phyloP scores from a whole-genome alignment of 768 basidiomycete species.

The Mycena floridula region DNA sequence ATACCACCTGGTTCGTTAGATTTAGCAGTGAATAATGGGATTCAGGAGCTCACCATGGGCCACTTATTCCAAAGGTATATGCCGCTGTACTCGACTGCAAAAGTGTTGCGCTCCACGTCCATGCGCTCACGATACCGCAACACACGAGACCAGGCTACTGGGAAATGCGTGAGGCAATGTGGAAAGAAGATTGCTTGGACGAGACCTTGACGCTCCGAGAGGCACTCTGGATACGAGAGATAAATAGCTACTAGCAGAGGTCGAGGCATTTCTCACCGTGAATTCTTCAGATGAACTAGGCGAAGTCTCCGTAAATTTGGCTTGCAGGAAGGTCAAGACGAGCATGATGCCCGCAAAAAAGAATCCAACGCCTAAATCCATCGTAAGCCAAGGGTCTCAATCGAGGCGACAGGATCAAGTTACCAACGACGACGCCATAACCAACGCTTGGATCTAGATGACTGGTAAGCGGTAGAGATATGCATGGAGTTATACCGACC shows the following conservation, averaged over 20 bases:
- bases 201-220: constrained; percentile 39
- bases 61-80: constrained; percentile 45
- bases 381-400: background rate
- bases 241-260: background rate
- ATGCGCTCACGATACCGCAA: constrained; percentile 48
- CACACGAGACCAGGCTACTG: constrained; percentile 40
- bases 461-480: background rate
- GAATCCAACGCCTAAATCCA: constrained; percentile 36
- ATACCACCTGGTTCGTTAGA: constrained; percentile 33
- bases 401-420: constrained; percentile 3
- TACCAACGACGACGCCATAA: constrained; percentile 44
- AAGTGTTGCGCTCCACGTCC: constrained; percentile 54
- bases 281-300: constrained; percentile 44
- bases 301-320: constrained; percentile 38
- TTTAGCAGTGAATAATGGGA: background rate
- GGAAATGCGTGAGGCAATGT: background rate
- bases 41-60: constrained; percentile 31
- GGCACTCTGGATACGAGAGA: constrained; percentile 25
- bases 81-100: constrained; percentile 49
- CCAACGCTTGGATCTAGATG: constrained; percentile 35
- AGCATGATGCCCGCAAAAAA: constrained; percentile 45
- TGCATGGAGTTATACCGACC: background rate
- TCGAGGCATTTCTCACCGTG: constrained; percentile 28
- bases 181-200: background rate
- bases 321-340: constrained; percentile 36